A percentile compares a stretch with the other conserved stretches of the same genome.
These are phyloP conservation scores for Verticillium alfalfae DNA, from an alignment of 2,329 filamentous ascomycete genomes.

Conservation along the genomic window DNA sequence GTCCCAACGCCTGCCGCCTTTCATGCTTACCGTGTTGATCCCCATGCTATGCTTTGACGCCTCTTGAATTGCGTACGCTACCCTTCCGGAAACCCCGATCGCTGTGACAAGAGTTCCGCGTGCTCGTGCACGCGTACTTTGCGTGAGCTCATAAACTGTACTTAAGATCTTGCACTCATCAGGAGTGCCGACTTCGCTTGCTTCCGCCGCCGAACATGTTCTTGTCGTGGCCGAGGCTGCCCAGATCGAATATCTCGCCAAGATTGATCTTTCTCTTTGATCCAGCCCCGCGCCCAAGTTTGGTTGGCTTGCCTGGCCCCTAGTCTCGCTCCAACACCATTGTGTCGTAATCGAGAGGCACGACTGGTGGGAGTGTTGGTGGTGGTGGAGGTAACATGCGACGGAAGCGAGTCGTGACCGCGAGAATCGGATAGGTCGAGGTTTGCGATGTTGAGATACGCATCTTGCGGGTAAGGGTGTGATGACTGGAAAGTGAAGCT, in stretches of 20 bases:
- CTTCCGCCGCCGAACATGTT: slow-evolving; percentile 43
- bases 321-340: slow-evolving; percentile 16
- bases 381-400: slow-evolving; percentile 16
- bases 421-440: slow-evolving; percentile 52
- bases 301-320: slow-evolving; percentile 21
- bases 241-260: slow-evolving; percentile 69
- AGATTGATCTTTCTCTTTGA: slow-evolving; percentile 70
- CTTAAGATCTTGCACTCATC: slow-evolving; percentile 5
- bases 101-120: neutral
- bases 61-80: neutral
- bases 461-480: slow-evolving; percentile 45
- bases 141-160: neutral
- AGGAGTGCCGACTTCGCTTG: slow-evolving; percentile 47
- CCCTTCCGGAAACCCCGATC: neutral
- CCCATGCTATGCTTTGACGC: slow-evolving; percentile 4
- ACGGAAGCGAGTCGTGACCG: slow-evolving; percentile 28
- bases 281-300: slow-evolving; percentile 58
- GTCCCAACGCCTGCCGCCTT: slow-evolving; percentile 3
- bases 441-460: slow-evolving; percentile 56
- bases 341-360: slow-evolving; percentile 7
- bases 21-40: slow-evolving; percentile 2
- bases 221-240: slow-evolving; percentile 56
- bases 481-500: slow-evolving; percentile 66
- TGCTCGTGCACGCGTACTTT: neutral
- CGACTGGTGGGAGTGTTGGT: slow-evolving; percentile 13